phyloP scores from a whole-genome alignment of 2,329 filamentous ascomycete genomes.

The Pseudovirgaria hyperparasitica region DNA sequence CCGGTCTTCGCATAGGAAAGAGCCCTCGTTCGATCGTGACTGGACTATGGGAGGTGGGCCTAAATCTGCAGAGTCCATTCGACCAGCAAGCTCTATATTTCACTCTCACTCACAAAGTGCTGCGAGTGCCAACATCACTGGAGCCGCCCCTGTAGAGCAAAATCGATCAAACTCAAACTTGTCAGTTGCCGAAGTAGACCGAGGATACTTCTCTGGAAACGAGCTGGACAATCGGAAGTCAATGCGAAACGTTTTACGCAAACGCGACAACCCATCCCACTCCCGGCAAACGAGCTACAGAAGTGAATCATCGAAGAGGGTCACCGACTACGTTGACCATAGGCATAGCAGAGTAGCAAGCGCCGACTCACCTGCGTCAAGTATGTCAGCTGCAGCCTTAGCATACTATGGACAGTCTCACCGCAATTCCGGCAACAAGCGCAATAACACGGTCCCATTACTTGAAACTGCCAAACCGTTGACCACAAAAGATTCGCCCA shows the following conservation, averaged over 20 bases:
- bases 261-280: slow-evolving; percentile 55
- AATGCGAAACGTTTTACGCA: slow-evolving; percentile 55
- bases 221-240: slow-evolving; percentile 61
- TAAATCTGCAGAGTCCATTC: slow-evolving; percentile 12
- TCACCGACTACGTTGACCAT: slow-evolving; percentile 52
- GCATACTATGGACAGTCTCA: slow-evolving; percentile 50
- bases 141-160: slow-evolving; percentile 11
- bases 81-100: slow-evolving; percentile 19
- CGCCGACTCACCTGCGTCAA: slow-evolving; percentile 58
- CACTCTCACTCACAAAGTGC: slow-evolving; percentile 19
- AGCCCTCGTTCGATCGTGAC: slow-evolving; percentile 44
- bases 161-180: slow-evolving; percentile 16
- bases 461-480: slow-evolving; percentile 26
- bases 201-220: slow-evolving; percentile 86
- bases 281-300: slow-evolving; percentile 66
- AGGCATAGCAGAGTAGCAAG: slow-evolving; percentile 66
- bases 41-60: slow-evolving; percentile 40
- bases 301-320: slow-evolving; percentile 43
- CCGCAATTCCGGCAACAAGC: slow-evolving; percentile 38
- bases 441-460: too few species aligned
- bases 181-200: slow-evolving; percentile 51
- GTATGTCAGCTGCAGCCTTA: slow-evolving; percentile 47
- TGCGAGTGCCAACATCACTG: too few species aligned
- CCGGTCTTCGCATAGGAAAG: slow-evolving; percentile 36
- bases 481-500: slow-evolving; percentile 34